Evolutionary conservation across 345 rosid genomes (phyloP), one percentile per base, ranked within the genome.

Genomic region (Camelina neglecta): DNA sequence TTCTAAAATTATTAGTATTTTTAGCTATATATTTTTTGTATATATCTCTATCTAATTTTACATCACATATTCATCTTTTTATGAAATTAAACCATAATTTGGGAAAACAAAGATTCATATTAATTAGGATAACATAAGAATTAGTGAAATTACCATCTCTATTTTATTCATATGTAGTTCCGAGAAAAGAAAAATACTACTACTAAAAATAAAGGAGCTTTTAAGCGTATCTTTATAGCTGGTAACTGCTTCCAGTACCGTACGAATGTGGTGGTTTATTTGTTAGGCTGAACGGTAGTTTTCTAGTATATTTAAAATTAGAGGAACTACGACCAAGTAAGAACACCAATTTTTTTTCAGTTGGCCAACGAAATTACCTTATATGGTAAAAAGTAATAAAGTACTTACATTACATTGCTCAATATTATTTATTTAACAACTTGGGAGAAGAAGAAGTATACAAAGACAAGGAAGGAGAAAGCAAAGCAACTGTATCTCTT

Each of bases 161-260:
- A 23, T 23, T 23, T 23, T 23, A 23, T 23, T 1, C 24, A 20
- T 71, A 10, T 71, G 10, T 47, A 72, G 60, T 49, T 61, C 50
- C 18, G 1, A 60, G 39, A 61, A 23, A 20, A 23, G 24, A 44
- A 48, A 61, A 36, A 20, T 24, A 24, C 26, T 24, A 24, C 26
- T 24, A 23, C 24, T 23, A 23, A 23, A 23, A 23, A 23, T 23
- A 23, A 38, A 68, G 6, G 15, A 53, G 59, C 71, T 51, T 24
- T 50, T 67, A 2, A 45, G 21, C 47, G 7, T 24, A 56, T 56
- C 63, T 56, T 56, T 56, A 42, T 69, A 56, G 53, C 29, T 69
- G 24, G 38, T 18, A 60, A 36, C 47, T 36, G 29, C n/a, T 55
- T 68, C 12, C 39, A 38, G 16, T 24, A 68, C 62, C 60, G 67